Conservation (phyloP, 1,284 basidiomycete genomes). For the Malassezia globosa region DNA sequence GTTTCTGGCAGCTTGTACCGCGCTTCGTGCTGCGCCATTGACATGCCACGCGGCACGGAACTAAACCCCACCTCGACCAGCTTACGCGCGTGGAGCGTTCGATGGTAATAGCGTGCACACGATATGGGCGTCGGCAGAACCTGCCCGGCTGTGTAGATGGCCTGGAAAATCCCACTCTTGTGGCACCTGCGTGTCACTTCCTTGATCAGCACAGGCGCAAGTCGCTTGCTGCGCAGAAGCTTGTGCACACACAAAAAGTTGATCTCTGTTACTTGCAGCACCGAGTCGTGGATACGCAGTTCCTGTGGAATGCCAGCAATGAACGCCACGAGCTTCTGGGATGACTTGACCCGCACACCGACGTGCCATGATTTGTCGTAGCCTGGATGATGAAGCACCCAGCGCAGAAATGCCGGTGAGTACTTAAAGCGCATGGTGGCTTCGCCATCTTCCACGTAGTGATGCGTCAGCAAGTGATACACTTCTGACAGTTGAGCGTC, state of each 20-base stretch:
- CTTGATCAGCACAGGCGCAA: slow-evolving; percentile 93
- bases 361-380: slow-evolving; percentile 90
- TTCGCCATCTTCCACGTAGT: slow-evolving; percentile 95
- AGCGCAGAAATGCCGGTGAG: slow-evolving; percentile 82
- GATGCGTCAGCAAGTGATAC: slow-evolving; percentile 76
- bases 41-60: slow-evolving; percentile 48
- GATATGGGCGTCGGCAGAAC: slow-evolving; percentile 41
- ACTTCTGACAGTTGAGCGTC: slow-evolving; percentile 71
- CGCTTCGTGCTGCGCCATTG: slow-evolving; percentile 25
- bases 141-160: slow-evolving; percentile 70
- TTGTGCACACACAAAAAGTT: slow-evolving; percentile 98
- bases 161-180: slow-evolving; percentile 83
- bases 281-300: slow-evolving; percentile 32
- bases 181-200: slow-evolving; percentile 91
- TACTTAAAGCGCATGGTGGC: slow-evolving; percentile 94
- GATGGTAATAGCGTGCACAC: slow-evolving; percentile 69
- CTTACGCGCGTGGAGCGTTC: slow-evolving; percentile 80
- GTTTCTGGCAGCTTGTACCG: slow-evolving; percentile 26
- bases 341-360: slow-evolving; percentile 79
- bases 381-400: slow-evolving; percentile 89
- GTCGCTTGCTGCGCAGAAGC: slow-evolving; percentile 84
- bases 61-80: slow-evolving; percentile 84
- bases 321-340: slow-evolving; percentile 79
- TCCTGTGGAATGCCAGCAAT: slow-evolving; percentile 77
- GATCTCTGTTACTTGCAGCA: slow-evolving; percentile 59